Evolutionary conservation across 768 basidiomycete genomes (phyloP), one percentile per base, ranked within the genome.

Genomic region (Nevesoporus exiguus): DNA sequence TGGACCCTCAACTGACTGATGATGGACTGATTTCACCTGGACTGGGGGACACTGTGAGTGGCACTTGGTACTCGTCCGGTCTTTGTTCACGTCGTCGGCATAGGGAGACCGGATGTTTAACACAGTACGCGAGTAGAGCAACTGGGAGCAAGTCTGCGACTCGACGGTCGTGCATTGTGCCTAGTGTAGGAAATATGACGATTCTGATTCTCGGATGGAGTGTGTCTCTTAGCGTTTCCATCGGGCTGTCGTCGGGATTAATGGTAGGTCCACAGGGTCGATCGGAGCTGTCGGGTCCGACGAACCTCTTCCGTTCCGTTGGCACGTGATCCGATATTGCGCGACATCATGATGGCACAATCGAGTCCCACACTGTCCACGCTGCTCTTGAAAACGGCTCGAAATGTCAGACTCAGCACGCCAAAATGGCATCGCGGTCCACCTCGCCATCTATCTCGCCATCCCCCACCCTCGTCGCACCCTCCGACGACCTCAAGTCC

Each of bases 11-110:
- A 0, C 68, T 98, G 57, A 94, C 90, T 0, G 41, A 58, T 0
- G 80, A 89, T 17, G 96, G 95, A 7, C 76, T 93, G 58, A 88
- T 98, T 55, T 79, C 74, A n/a, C 95, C 95, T 10, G 95, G 95
- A 19, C 77, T 96, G 41, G 95, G 95, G 5, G 95, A 97, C 70
- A 84, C 90, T 24, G 92, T 91, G 64, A 66, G 88, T 77, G 3
- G 24, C 15, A 24, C 5, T 19, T 30, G 21, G 29, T 21, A 31
- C 15, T 47, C 10, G 27, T 36, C 29, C 17, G 46, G 49, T 21
- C 21, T 10, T n/a, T n/a, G 25, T 44, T 48, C 42, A 52, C 51
- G 45, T 10, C 21, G 52, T 49, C 19, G 15, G 41, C 60, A 25
- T 47, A 93, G 90, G 93, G 93, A 2, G 93, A 95, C 62, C 85